Conservation (phyloP, 257 asterid genomes). For the Avicennia marina region DNA sequence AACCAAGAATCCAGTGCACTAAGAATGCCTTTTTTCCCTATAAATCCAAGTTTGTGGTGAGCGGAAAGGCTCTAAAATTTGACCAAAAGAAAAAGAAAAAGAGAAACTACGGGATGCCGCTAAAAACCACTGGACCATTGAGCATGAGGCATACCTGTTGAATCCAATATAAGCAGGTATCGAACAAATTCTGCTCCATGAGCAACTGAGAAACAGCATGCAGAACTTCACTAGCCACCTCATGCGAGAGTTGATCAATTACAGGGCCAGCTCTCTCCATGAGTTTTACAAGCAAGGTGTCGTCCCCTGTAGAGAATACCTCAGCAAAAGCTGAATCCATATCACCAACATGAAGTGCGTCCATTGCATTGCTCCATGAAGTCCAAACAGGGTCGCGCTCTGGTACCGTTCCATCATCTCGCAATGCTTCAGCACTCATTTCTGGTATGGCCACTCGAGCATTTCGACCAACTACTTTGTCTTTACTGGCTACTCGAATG, state of each 20-base stretch:
- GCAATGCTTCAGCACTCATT: conserved; percentile 74
- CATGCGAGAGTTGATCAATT: conserved; percentile 76
- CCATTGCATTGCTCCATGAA: conserved; percentile 95
- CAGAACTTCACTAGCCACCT: conserved; percentile 68
- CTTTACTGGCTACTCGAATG: conserved; percentile 92
- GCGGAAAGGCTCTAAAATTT: not conserved
- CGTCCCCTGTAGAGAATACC: conserved; percentile 81
- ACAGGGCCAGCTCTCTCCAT: conserved; percentile 96
- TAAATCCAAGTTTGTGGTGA: not conserved
- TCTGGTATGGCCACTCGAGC: conserved; percentile 85
- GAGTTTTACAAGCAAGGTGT: conserved; percentile 78
- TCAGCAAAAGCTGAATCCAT: conserved; percentile 87
- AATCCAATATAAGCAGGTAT: conserved; percentile 80
- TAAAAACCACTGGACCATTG: not conserved
- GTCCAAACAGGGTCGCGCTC: conserved; percentile 85
- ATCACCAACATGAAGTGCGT: conserved; percentile 81
- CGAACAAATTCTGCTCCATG: conserved; percentile 67
- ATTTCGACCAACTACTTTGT: conserved; percentile 60
- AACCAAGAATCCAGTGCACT: no score
- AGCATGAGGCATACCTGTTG: conserved; percentile 64
- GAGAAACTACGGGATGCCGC: not conserved
- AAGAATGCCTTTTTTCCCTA: no score
- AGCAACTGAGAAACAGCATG: conserved; percentile 79
- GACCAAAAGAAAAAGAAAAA: no score
- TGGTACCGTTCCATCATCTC: conserved; percentile 57